phyloP scores from a whole-genome alignment of 2,329 filamentous ascomycete genomes.

The Apiospora phragmitis region DNA sequence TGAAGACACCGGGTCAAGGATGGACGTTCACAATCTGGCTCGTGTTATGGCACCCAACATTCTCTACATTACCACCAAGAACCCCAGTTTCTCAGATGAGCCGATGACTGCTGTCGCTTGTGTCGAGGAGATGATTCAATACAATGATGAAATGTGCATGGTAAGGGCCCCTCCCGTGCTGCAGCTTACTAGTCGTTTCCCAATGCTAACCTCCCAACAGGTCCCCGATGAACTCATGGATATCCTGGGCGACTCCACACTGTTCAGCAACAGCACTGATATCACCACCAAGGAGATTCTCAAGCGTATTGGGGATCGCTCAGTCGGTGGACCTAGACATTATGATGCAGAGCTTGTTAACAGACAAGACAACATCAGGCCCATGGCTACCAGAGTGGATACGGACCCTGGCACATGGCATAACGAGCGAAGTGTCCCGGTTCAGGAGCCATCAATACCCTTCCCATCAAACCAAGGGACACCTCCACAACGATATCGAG shows the following conservation, averaged over 20 bases:
- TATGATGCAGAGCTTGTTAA: conserved; percentile 60
- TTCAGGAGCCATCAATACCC: conserved; percentile 58
- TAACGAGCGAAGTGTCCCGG: conserved; percentile 80
- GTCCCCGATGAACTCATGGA: conserved; percentile 90
- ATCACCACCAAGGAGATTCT: conserved; percentile 97
- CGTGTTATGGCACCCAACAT: conserved; percentile 98
- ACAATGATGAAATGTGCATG: conserved; percentile 96
- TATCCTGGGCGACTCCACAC: conserved; percentile 77
- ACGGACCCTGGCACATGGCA: conserved; percentile 85
- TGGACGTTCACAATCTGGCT: conserved; percentile 96
- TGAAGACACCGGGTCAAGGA: conserved; percentile 95
- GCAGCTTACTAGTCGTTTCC: not conserved
- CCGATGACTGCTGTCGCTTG: conserved; percentile 93
- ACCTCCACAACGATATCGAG: conserved; percentile 48
- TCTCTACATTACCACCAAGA: conserved; percentile 70
- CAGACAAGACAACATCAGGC: conserved; percentile 59
- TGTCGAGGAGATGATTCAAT: conserved; percentile 85
- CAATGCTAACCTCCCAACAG: conserved; percentile 47
- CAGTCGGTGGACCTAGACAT: conserved; percentile 54
- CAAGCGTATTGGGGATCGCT: conserved; percentile 84
- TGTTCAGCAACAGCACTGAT: conserved; percentile 81
- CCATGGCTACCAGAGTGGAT: conserved; percentile 68
- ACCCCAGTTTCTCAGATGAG: conserved; percentile 73
- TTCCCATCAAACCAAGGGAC: conserved; percentile 45
- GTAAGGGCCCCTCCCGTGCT: conserved; percentile 44